These are phyloP conservation scores for Halenospora varia DNA, from an alignment of 495 filamentous ascomycete species.

Conservation along the genomic window DNA sequence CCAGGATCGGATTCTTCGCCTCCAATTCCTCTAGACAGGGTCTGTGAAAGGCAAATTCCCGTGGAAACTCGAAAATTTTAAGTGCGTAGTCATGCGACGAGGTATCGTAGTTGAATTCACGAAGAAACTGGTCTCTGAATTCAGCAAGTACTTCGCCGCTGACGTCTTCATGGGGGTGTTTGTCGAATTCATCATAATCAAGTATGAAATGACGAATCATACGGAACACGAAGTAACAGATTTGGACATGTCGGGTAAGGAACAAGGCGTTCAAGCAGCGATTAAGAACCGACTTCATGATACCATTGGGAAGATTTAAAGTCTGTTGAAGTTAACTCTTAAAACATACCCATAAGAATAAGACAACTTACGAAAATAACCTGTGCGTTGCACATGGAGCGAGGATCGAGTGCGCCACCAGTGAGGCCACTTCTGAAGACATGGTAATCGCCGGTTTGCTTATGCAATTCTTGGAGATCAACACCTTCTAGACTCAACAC, in stretches of 20 bases:
- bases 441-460: conserved; percentile 15
- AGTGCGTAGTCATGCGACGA: not conserved
- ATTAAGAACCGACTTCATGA: conserved; percentile 4
- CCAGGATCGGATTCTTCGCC: not conserved
- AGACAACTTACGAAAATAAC: conserved; percentile 5
- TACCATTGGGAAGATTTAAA: conserved; percentile 1
- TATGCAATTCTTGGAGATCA: not conserved
- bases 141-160: not conserved
- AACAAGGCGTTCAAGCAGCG: conserved; percentile 10
- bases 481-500: not conserved
- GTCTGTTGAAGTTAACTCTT: not conserved
- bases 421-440: conserved; percentile 12
- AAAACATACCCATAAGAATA: not conserved
- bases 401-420: not conserved
- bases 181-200: not conserved
- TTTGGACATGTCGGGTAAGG: not conserved
- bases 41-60: not conserved
- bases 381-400: not conserved
- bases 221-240: conserved; percentile 10
- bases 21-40: not conserved
- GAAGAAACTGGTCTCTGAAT: conserved; percentile 10
- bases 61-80: not conserved
- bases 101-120: conserved; percentile 4
- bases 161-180: not conserved
- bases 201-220: conserved; percentile 6